phyloP scores from a whole-genome alignment of 768 basidiomycete genomes.

The Amanita fuliginea region DNA sequence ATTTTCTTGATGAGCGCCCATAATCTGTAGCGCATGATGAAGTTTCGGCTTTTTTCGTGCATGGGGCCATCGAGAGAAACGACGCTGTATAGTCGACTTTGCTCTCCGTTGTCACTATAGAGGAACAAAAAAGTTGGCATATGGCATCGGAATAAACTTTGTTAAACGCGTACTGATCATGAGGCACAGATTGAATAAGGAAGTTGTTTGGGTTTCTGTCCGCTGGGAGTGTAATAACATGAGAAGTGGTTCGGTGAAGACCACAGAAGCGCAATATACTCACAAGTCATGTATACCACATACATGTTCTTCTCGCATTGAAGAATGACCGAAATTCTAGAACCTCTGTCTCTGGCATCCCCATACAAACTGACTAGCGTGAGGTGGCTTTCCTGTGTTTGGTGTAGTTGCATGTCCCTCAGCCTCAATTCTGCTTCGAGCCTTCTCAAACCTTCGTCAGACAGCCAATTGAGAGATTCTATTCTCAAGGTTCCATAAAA shows the following conservation, averaged over 20 bases:
- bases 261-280: background rate
- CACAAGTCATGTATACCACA: conserved; percentile 25
- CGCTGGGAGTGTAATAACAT: conserved; percentile 7
- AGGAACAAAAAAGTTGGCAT: background rate
- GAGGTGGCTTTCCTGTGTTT: conserved; percentile 16
- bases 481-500: conserved; percentile 45
- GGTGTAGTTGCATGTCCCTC: conserved; percentile 21
- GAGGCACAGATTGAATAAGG: conserved; percentile 9
- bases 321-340: conserved; percentile 28
- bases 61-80: conserved; percentile 33
- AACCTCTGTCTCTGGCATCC: conserved; percentile 10
- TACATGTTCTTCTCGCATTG: conserved; percentile 27
- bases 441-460: conserved; percentile 26
- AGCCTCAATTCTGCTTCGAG: conserved; percentile 34
- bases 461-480: conserved; percentile 35
- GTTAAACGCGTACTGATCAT: background rate
- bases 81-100: conserved; percentile 31
- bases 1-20: conserved; percentile 36
- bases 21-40: conserved; percentile 40
- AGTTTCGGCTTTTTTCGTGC: conserved; percentile 31
- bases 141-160: background rate
- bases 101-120: conserved; percentile 9
- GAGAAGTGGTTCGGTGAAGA: background rate
- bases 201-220: conserved; percentile 12
- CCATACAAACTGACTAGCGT: conserved; percentile 27